Evolutionary conservation across 2,329 filamentous ascomycete species (phyloP).

Genomic region (Tolypocladium cylindrosporum): DNA sequence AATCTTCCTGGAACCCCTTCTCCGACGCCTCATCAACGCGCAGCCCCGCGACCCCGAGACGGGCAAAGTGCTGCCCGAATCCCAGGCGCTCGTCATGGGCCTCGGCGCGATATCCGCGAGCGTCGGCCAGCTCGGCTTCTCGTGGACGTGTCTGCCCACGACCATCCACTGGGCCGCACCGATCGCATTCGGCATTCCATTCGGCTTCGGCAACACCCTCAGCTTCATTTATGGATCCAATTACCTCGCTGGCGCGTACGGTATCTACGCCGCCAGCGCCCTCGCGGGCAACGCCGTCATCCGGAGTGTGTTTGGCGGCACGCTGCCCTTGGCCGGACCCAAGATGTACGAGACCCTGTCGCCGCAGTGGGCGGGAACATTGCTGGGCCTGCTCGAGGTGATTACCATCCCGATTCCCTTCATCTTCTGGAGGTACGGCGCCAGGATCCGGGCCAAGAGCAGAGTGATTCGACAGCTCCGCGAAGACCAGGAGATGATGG

Average conservation of each 20-base stretch:
- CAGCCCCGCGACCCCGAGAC: constrained; percentile 68
- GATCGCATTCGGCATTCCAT: constrained; percentile 68
- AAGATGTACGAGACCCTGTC: constrained; percentile 60
- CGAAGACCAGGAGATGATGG: constrained; percentile 30
- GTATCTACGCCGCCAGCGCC: constrained; percentile 72
- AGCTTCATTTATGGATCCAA: constrained; percentile 78
- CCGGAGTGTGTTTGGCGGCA: constrained; percentile 64
- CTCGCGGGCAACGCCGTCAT: constrained; percentile 72
- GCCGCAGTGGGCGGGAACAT: constrained; percentile 69
- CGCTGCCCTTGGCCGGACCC: constrained; percentile 64
- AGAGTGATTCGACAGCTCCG: constrained; percentile 33
- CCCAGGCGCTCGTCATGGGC: constrained; percentile 70
- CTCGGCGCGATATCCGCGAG: constrained; percentile 67
- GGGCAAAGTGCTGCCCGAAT: constrained; percentile 64
- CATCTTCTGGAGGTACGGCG: constrained; percentile 60
- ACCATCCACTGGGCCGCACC: constrained; percentile 76
- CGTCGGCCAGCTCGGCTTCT: constrained; percentile 73
- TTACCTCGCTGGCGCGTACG: constrained; percentile 70
- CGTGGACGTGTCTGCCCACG: constrained; percentile 73
- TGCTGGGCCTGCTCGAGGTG: constrained; percentile 65
- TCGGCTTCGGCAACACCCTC: constrained; percentile 65
- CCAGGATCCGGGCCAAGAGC: constrained; percentile 41
- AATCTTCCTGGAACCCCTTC: constrained; percentile 57
- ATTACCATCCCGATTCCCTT: constrained; percentile 70
- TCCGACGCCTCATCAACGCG: constrained; percentile 66